These are phyloP conservation scores for Linnemannia hyalina DNA, from an alignment of 192 early-diverging fungal species.

Conservation along the genomic window DNA sequence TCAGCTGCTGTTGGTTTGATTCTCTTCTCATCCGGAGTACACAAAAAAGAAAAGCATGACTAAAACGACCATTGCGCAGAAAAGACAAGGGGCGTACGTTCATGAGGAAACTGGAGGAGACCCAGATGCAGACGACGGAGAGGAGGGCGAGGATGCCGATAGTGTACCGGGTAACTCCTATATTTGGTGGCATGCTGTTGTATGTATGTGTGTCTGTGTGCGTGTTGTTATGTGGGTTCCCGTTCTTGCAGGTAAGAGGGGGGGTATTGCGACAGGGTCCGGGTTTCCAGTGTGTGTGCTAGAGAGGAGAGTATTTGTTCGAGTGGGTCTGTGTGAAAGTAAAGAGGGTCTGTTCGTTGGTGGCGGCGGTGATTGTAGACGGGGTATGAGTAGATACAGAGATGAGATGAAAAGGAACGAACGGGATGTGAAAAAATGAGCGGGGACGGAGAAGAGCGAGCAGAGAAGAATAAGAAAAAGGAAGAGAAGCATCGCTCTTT, in stretches of 20 bases:
- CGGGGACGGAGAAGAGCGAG: background rate
- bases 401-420: background rate
- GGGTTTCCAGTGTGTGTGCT: background rate
- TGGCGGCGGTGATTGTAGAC: background rate
- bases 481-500: background rate
- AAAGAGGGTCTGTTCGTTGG: background rate
- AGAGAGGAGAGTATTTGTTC: too few relatives aligned
- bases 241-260: background rate
- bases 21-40: background rate
- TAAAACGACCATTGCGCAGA: background rate
- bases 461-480: background rate
- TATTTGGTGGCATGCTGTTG: background rate
- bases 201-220: background rate
- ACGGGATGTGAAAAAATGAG: background rate
- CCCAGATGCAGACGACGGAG: conserved; percentile 82
- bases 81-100: conserved; percentile 56
- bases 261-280: background rate
- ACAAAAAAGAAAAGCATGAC: background rate
- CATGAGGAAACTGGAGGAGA: conserved; percentile 78
- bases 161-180: conserved; percentile 58
- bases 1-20: background rate
- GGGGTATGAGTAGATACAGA: background rate
- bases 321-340: background rate
- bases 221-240: background rate
- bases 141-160: conserved; percentile 71